Evolutionary conservation across 345 rosid species (phyloP), one percentile per base, ranked within the genome.

Genomic region (Lepidium didymum): DNA sequence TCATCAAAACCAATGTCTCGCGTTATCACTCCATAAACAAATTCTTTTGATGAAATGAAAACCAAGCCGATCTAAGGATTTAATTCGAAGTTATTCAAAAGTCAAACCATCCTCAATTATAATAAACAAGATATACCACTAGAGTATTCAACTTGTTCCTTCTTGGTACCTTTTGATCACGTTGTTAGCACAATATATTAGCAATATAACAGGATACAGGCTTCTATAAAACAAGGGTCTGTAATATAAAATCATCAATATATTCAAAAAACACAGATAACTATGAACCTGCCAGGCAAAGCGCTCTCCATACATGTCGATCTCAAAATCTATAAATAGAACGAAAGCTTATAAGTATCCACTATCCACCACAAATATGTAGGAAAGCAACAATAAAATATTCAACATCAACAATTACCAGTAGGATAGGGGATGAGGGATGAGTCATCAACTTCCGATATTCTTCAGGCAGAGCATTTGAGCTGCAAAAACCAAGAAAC

Each of bases 231-330:
- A n/a, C n/a, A n/a, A n/a, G n/a, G n/a, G n/a, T 21, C 40, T 16
- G 37, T 25, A 33, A 52, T 50, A 52, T 45, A 67, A 16, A 34
- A 72, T 19, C 7, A 25, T 59, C 45, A 70, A 70, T 51, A 52
- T 18, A 81, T 40, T 14, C 46, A 67, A 70, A 69, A 27, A 67
- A 64, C 13, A 62, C 23, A 68, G 51, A 46, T 11, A 75, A 38
- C 23, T 16, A 68, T 16, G 37, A 67, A 91, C 99, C 99, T 95
- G 99, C 97, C 98, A 95, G 15, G 98, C 82, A 34, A 87, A 91
- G 63, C 95, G 96, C 79, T 95, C 91, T 37, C 99, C 99, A 74
- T 91, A 88, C 99, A 95, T 89, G 84, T 95, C 99, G 59, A 89
- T 73, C 75, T 89, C 94, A 81, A 95, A 91, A 82, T 89, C 99